Base-by-base conservation (phyloP, 1,284 basidiomycete species). In the Laetiporus sulphureus region DNA sequence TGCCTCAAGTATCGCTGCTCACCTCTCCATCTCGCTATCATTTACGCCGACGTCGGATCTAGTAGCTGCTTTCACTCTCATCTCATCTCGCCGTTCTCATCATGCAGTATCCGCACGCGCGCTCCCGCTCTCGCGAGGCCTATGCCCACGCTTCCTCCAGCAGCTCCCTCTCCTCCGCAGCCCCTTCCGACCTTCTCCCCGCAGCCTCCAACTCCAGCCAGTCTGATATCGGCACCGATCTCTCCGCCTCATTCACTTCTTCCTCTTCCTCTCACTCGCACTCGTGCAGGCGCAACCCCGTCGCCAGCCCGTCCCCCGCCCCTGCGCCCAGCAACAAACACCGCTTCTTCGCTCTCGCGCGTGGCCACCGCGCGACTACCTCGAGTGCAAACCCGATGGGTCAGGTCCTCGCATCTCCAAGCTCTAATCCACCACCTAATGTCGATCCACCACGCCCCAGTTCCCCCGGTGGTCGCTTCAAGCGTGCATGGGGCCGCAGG, bases 401-500 rank as follows among this genome's bases (percentile, higher is more conserved):
- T 37, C 59, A 60, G 42, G 40, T 40, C 36, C 44, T 47, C 32
- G 54, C 56, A 11, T 49, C 54, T n/a, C 40, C 52, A 8, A 42
- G 45, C 22, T 40, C 51, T 22, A 41, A 45, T 25, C 36, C 51
- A 3, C 44, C 47, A 12, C 48, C 52, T 3, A 48, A 55, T 4
- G 53, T 52, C 5, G 41, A 51, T 10, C 69, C 40, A 67, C 72
- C 41, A 60, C 36, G 60, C 33, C 56, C 66, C 24, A 60, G 67
- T 35, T 56, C 65, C 32, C 63, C 72, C 22, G 73, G 77, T 22
- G 64, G 63, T 51, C 75, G 72, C 55, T 62, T 86, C 45, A 79
- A 76, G 52, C 79, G 80, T 42, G 80, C 75, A 15, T 79, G 83
- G 53, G 75, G 62, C 32, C 69, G 63, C 7, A 69, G 77, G 53